A percentile compares a stretch with the other conserved stretches of the same genome.
These are phyloP conservation scores for Amorphotheca resinae DNA, from an alignment of 495 filamentous ascomycete genomes.

Conservation along the genomic window DNA sequence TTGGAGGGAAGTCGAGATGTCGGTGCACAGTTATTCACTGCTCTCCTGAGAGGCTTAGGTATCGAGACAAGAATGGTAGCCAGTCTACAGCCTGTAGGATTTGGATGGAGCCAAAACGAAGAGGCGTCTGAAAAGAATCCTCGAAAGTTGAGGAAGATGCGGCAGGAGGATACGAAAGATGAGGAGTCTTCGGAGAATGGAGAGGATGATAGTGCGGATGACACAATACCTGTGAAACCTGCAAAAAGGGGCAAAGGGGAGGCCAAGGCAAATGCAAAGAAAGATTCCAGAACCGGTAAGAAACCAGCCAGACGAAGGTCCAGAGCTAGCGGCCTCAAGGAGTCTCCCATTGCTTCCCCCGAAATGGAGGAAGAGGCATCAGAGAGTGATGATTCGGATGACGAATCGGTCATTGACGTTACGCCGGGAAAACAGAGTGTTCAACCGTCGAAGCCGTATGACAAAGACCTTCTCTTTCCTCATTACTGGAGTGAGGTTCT, in stretches of 20 bases:
- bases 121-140: constrained; percentile 36
- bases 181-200: constrained; percentile 27
- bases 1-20: constrained; percentile 79
- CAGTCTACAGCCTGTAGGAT: constrained; percentile 77
- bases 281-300: constrained; percentile 7
- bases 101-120: constrained; percentile 82
- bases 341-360: constrained; percentile 17
- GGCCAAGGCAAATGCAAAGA: constrained; percentile 10
- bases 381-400: constrained; percentile 21
- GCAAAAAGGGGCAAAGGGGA: constrained; percentile 10
- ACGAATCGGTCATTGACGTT: constrained; percentile 31
- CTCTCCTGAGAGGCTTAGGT: constrained; percentile 69
- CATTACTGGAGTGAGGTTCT: constrained; percentile 89
- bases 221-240: constrained; percentile 3
- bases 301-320: constrained; percentile 3
- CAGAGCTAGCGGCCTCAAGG: constrained; percentile 6
- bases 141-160: constrained; percentile 14
- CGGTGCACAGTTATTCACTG: constrained; percentile 82
- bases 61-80: constrained; percentile 71
- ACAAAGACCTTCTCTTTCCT: constrained; percentile 32
- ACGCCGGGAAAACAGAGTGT: constrained; percentile 25
- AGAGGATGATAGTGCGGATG: constrained; percentile 8
- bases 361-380: constrained; percentile 17
- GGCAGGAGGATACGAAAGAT: constrained; percentile 3
- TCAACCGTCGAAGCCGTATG: constrained; percentile 20